Percentiles rank a stretch among this genome's conserved stretches.
phyloP scores from a whole-genome alignment of 2,329 filamentous ascomycete species.

The Paecilomyces variotii region DNA sequence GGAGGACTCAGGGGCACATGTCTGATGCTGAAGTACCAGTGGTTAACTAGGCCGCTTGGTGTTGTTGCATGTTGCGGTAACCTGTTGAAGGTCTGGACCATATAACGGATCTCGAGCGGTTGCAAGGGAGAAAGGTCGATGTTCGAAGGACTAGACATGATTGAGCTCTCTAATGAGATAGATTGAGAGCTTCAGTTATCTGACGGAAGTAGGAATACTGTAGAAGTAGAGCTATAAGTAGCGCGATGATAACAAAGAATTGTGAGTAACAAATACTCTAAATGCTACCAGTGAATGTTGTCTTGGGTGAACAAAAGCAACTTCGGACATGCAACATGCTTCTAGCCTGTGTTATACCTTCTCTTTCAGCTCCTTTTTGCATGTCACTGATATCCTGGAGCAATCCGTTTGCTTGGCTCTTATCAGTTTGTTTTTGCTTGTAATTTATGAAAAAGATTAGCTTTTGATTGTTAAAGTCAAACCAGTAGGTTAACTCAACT shows the following conservation, averaged over 20 bases:
- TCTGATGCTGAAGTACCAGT: slow-evolving; percentile 11
- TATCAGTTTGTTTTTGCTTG: background rate
- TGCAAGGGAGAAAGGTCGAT: background rate
- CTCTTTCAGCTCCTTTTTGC: background rate
- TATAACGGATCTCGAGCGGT: background rate
- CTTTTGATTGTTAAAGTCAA: too few relatives aligned
- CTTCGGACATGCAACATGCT: background rate
- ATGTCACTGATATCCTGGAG: background rate
- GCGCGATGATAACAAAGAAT: background rate
- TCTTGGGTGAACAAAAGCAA: background rate
- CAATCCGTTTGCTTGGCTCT: background rate
- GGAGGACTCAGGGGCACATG: slow-evolving; percentile 8
- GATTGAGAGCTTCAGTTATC: background rate
- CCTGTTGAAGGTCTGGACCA: slow-evolving; percentile 7
- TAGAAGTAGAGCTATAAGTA: background rate
- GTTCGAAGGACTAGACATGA: background rate
- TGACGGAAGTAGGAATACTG: background rate
- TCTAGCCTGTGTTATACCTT: background rate
- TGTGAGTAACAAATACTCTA: background rate
- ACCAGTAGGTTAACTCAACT: too few relatives aligned
- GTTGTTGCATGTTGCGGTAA: slow-evolving; percentile 4
- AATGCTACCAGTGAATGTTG: background rate
- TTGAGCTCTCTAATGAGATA: background rate
- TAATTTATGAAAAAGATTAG: too few relatives aligned
- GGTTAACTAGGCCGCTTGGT: slow-evolving; percentile 6